Conservation (phyloP, 305 asterid species). For the Coffea humblotiana region DNA sequence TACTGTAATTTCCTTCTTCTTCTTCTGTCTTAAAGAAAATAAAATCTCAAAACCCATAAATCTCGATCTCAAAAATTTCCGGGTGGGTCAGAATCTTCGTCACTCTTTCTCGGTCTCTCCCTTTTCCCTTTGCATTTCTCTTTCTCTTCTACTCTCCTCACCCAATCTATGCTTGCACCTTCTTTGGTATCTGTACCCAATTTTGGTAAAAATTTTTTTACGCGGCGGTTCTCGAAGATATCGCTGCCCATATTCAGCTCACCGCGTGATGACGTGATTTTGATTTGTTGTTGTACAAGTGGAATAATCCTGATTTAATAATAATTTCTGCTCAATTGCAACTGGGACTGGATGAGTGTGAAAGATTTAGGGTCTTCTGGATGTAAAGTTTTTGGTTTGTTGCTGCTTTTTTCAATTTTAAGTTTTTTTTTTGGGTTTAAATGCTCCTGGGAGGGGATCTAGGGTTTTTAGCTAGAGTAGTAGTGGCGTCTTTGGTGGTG, state of each 20-base stretch:
- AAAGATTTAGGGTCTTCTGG: slow-evolving; percentile 41
- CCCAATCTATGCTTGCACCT: slow-evolving; percentile 11
- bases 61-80: slow-evolving; percentile 42
- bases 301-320: neutral
- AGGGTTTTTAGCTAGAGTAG: slow-evolving; percentile 46
- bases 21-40: slow-evolving; percentile 9
- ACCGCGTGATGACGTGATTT: slow-evolving; percentile 5
- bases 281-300: neutral
- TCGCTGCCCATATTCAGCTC: slow-evolving; percentile 10
- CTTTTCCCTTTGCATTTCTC: slow-evolving; percentile 10
- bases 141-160: slow-evolving; percentile 18
- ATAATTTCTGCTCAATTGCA: neutral
- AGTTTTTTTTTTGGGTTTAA: slow-evolving; percentile 31
- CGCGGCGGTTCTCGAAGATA: slow-evolving; percentile 15
- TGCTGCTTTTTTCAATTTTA: slow-evolving; percentile 9
- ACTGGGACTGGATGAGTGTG: slow-evolving; percentile 33
- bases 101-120: slow-evolving; percentile 13
- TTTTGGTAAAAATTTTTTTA: neutral
- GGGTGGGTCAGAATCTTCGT: slow-evolving; percentile 27
- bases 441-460: slow-evolving; percentile 70
- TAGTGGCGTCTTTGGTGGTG: slow-evolving; percentile 41
- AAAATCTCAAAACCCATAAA: slow-evolving; percentile 29
- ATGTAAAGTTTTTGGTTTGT: slow-evolving; percentile 28
- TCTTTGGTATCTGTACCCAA: neutral
- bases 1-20: neutral